Percentiles rank a stretch among this genome's conserved stretches.
phyloP scores from a whole-genome alignment of 805 yeast genomes.

The Teunomyces tritomae region DNA sequence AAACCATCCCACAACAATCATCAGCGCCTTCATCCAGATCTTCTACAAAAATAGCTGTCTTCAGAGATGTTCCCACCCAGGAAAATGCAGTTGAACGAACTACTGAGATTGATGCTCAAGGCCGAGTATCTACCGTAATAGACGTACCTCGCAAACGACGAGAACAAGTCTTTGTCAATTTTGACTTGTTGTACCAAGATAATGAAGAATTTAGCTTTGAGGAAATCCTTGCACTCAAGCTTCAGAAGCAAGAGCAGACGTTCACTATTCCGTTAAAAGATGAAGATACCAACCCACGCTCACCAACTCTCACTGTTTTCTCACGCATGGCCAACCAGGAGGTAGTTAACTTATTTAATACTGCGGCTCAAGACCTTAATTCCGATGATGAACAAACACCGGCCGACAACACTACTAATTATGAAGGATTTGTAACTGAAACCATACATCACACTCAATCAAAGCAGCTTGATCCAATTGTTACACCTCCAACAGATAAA shows the following conservation, averaged over 20 bases:
- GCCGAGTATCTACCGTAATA: constrained; percentile 49
- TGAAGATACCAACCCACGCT: constrained; percentile 22
- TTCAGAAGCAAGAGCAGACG: not conserved
- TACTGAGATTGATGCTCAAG: constrained; percentile 6
- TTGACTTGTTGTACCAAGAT: constrained; percentile 52
- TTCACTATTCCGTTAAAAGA: not conserved
- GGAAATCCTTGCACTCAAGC: constrained; percentile 57
- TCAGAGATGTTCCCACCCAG: constrained; percentile 19
- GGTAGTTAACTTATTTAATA: constrained; percentile 72
- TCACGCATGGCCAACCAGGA: constrained; percentile 76
- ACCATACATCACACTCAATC: constrained; percentile 28
- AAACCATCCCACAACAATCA: constrained; percentile 46
- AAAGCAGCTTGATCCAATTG: constrained; percentile 4
- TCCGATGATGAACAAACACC: constrained; percentile 25
- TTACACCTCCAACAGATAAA: constrained; percentile 30
- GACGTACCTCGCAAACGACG: constrained; percentile 55
- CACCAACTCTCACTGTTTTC: constrained; percentile 78
- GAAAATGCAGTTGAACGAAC: constrained; percentile 5
- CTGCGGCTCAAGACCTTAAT: constrained; percentile 35
- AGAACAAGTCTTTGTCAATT: constrained; percentile 59
- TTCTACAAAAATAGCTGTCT: constrained; percentile 29
- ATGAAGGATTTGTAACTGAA: constrained; percentile 50
- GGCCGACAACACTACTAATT: constrained; percentile 28
- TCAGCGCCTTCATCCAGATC: constrained; percentile 12
- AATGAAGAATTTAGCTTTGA: constrained; percentile 56